Base-by-base conservation (phyloP, 176 grass and related monocot species). In the Panicum miliaceum region DNA sequence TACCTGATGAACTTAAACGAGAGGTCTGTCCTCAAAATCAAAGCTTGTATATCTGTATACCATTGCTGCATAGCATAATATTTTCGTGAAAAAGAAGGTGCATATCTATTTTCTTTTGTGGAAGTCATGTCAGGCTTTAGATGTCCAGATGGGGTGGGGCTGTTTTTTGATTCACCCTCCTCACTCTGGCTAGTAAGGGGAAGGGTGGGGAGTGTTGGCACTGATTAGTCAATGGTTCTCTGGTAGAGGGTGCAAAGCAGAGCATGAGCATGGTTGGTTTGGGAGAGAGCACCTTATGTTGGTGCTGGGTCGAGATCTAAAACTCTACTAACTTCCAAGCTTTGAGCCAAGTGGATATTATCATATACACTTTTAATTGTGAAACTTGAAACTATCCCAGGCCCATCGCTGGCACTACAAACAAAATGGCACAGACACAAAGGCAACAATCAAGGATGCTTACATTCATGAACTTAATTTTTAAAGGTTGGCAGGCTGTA, bases 1-100 rank as follows among this genome's bases (percentile, higher is more conserved):
- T 95, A 71, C 86, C 89, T 36, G 89, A 85, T 76, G 73, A 88
- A 86, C 89, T 98, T 82, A 92, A 90, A 83, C 66, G 37, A 13
- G 96, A 98, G 93, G 96, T 98, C 23, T 13, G 71, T 59, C 52
- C 16, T 83, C 8, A 29, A 23, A 60, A 66, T 32, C 48, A 14
- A 27, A 67, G 40, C 42, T 71, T 80, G 12, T n/a, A n/a, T 82
- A 64, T 67, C 67, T 93, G 25, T 61, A 71, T 78, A 82, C 8
- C 53, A 69, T 83, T 65, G 3, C 45, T 90, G 47, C 52, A 5
- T 53, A 54, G 48, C 74, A 67, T 51, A 26, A 80, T 63, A 25
- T 88, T 51, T 71, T 84, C 42, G 3, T 41, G 35, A 32, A 48
- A 77, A 78, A 68, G 0, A 61, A 22, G 2, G 7, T 53, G 20